Percentiles rank a stretch among this genome's conserved stretches.
These are phyloP conservation scores for Penicillium bovifimosum DNA, from an alignment of 495 filamentous ascomycete species.

Conservation along the genomic window DNA sequence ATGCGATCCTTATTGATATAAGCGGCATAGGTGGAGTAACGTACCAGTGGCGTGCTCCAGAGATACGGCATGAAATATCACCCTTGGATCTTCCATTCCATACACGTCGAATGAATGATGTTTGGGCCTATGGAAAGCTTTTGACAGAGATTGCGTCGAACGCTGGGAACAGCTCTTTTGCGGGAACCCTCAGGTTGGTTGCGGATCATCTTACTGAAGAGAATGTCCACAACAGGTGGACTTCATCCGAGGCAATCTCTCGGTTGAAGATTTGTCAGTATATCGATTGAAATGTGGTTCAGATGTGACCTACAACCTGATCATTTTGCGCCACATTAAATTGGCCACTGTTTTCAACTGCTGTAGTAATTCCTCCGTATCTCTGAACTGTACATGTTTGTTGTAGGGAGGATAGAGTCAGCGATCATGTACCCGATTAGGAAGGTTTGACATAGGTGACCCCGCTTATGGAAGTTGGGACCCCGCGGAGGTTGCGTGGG, in stretches of 20 bases:
- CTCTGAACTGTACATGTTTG: too few species aligned
- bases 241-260: conserved; percentile 4
- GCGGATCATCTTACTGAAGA: conserved; percentile 10
- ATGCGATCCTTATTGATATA: conserved; percentile 30
- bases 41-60: conserved; percentile 20
- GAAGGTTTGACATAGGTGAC: too few species aligned
- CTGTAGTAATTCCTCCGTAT: too few species aligned
- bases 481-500: too few species aligned
- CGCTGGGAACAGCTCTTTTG: conserved; percentile 7
- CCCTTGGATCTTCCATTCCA: conserved; percentile 16
- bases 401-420: too few species aligned
- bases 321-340: too few species aligned
- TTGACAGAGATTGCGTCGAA: conserved; percentile 12
- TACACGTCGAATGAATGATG: conserved; percentile 12
- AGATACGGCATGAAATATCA: conserved; percentile 15
- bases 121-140: conserved; percentile 21
- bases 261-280: conserved; percentile 1
- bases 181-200: conserved; percentile 7
- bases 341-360: too few species aligned
- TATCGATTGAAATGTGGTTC: not conserved
- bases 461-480: too few species aligned
- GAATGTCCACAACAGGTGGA: conserved; percentile 3
- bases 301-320: too few species aligned
- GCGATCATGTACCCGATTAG: too few species aligned
- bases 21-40: conserved; percentile 30